phyloP scores from a whole-genome alignment of 768 basidiomycete species.

The Leccinum incarnatum region DNA sequence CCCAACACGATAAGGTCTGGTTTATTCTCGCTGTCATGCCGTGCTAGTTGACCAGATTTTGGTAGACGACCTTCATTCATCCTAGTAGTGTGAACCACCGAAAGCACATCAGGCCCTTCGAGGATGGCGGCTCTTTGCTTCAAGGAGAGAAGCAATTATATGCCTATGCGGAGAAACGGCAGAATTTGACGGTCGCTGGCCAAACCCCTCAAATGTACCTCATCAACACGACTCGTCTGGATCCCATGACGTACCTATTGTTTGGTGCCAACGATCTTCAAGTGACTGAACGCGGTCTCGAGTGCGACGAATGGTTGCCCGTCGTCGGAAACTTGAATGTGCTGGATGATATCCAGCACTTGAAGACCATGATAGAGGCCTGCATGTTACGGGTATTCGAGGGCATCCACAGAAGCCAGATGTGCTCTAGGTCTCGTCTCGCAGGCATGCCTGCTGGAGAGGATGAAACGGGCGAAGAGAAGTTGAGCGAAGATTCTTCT shows the following conservation, averaged over 20 bases:
- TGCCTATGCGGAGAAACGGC: slow-evolving; percentile 81
- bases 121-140: slow-evolving; percentile 15
- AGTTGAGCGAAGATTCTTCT: slow-evolving; percentile 41
- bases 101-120: slow-evolving; percentile 39
- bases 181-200: slow-evolving; percentile 56
- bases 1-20: slow-evolving; percentile 79
- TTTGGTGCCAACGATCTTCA: slow-evolving; percentile 84
- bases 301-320: slow-evolving; percentile 91
- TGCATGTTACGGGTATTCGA: slow-evolving; percentile 91
- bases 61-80: slow-evolving; percentile 73
- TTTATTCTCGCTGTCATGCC: slow-evolving; percentile 1
- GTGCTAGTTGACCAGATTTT: slow-evolving; percentile 7
- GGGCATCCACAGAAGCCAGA: slow-evolving; percentile 56
- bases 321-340: slow-evolving; percentile 69
- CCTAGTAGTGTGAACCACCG: slow-evolving; percentile 83
- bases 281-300: slow-evolving; percentile 68
- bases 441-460: slow-evolving; percentile 38
- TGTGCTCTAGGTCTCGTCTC: slow-evolving; percentile 26
- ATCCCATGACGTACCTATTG: slow-evolving; percentile 85
- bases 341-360: slow-evolving; percentile 76
- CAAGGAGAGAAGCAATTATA: slow-evolving; percentile 68
- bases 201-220: slow-evolving; percentile 62
- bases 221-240: slow-evolving; percentile 78
- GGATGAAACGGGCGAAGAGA: slow-evolving; percentile 58
- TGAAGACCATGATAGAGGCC: slow-evolving; percentile 76